phyloP scores from a whole-genome alignment of 306 rosid species.

The Prosopis cineraria region DNA sequence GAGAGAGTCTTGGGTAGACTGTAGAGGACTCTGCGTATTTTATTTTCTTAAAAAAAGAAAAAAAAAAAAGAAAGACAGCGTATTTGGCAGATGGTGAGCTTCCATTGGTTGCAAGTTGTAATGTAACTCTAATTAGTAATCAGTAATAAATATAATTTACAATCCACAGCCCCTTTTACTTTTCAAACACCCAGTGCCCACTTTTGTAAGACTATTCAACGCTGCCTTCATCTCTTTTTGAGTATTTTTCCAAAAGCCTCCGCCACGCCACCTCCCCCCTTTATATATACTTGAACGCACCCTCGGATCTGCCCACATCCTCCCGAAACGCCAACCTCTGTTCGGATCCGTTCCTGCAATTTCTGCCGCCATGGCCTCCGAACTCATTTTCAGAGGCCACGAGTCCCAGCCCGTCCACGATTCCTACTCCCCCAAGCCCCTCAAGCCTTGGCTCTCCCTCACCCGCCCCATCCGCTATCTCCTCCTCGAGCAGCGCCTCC shows the following conservation, averaged over 20 bases:
- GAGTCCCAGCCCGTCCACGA: conserved; percentile 52
- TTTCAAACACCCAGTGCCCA: conserved; percentile 13
- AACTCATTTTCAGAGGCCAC: conserved; percentile 65
- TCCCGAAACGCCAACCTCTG: not conserved
- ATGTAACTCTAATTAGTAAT: not conserved
- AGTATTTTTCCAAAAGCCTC: not conserved
- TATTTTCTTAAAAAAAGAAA: no score
- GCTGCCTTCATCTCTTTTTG: no score
- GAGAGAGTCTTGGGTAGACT: no score
- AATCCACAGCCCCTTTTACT: conserved; percentile 16
- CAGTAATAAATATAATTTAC: no score
- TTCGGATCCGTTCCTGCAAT: conserved; percentile 8
- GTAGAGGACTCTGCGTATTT: no score
- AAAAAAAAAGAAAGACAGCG: no score
- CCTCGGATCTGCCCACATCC: not conserved
- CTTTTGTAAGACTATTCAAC: no score
- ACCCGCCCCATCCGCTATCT: conserved; percentile 63
- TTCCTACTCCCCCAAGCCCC: conserved; percentile 57
- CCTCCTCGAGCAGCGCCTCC: conserved; percentile 67
- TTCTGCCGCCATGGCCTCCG: conserved; percentile 37
- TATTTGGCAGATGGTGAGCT: not conserved
- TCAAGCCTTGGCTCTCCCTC: conserved; percentile 59
- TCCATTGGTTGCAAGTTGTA: not conserved
- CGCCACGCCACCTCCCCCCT: not conserved
- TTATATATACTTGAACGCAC: conserved; percentile 24